Evolutionary conservation across 352 stramenopile species (phyloP), one percentile per base, ranked within the genome.

Genomic region (Phytophthora tentaculata): DNA sequence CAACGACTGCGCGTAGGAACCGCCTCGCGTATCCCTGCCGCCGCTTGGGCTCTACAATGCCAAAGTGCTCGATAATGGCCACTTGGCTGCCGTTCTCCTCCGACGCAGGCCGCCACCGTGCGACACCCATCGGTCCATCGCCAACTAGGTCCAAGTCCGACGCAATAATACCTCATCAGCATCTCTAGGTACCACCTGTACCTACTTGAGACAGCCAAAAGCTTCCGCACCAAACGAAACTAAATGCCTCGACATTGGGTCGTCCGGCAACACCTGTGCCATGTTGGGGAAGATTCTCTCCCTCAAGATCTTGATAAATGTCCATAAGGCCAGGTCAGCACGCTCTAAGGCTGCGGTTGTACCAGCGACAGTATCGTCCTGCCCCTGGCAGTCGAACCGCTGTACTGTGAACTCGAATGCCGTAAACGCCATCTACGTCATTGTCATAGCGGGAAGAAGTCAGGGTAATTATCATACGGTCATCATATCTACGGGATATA

Each of bases 61-160:
- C 84, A 37, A 94, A 63, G 13, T 85, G 66, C 56, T 92, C 83
- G 55, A 94, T 83, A 19, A 79, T 69, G 10, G 76, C 81, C 35
- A 86, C 73, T 32, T 75, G 61, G 1, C 61, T 75, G 24, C 71
- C 78, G 14, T 61, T 77, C n/a, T 90, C 76, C 9, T 82, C 67
- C 6, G 63, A 37, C 5, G 69, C 57, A 43, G 80, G 53, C 19
- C 74, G 64, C 83, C 84, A 94, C 13, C 83, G 69, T 19, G 78
- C 77, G 3, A 84, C 71, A 28, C 73, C 86, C 19, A 92, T 88
- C 5, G 86, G 86, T 45, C 74, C 81, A 66, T 94, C 86, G 7
- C 86, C 86, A 61, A 94, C 86, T 92, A 55, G 16, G 53, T 12
- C 0, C 22, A 51, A 26, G 22, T 63, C 20, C 55, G 26, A 51